These are phyloP conservation scores for Aspergillus bombycis DNA, from an alignment of 2,329 filamentous ascomycete species.

Conservation along the genomic window DNA sequence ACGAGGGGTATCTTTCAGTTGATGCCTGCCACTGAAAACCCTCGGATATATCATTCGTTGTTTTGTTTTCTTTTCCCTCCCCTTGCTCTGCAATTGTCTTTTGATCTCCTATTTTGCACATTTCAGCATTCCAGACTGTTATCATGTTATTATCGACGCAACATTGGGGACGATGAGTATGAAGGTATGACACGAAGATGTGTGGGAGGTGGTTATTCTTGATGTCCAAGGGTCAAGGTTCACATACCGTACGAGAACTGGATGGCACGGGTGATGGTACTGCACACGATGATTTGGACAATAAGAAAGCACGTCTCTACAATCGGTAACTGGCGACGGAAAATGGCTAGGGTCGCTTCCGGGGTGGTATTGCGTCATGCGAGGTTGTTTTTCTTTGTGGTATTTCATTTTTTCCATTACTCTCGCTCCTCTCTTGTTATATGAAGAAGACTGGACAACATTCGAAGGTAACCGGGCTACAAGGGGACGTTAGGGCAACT, in stretches of 20 bases:
- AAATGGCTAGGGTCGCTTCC: slow-evolving; percentile 51
- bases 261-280: slow-evolving; percentile 14
- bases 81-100: slow-evolving; percentile 16
- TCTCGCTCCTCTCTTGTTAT: slow-evolving; percentile 13
- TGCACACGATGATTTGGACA: slow-evolving; percentile 15
- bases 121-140: slow-evolving; percentile 18
- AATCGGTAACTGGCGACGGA: slow-evolving; percentile 43
- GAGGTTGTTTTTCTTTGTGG: slow-evolving; percentile 25
- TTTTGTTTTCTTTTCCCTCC: slow-evolving; percentile 16
- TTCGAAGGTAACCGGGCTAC: not conserved
- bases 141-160: slow-evolving; percentile 31
- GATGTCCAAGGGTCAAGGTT: slow-evolving; percentile 12
- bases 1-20: slow-evolving; percentile 22
- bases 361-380: slow-evolving; percentile 49
- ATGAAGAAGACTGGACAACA: slow-evolving; percentile 8
- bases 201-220: slow-evolving; percentile 24
- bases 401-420: slow-evolving; percentile 20
- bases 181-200: slow-evolving; percentile 28
- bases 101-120: slow-evolving; percentile 13
- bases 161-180: slow-evolving; percentile 28
- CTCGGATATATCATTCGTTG: slow-evolving; percentile 22
- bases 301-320: slow-evolving; percentile 16
- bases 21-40: slow-evolving; percentile 23
- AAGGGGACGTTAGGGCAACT: not conserved
- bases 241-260: slow-evolving; percentile 13